Percentiles rank a stretch among this genome's conserved stretches.
Conservation (phyloP, 2,329 filamentous ascomycete genomes). For the Sporothrix variecibatus region DNA sequence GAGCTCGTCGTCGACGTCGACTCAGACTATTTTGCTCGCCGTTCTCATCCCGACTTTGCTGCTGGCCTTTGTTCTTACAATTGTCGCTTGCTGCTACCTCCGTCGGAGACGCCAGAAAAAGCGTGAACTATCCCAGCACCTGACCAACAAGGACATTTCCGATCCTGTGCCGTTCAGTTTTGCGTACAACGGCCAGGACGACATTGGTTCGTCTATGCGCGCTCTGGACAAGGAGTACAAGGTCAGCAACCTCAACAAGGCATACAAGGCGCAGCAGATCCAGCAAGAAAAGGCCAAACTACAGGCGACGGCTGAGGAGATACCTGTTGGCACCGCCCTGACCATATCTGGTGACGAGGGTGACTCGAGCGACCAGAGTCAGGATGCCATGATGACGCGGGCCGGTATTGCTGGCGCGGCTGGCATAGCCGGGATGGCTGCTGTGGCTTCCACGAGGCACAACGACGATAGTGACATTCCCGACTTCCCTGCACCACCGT, state of each 20-base stretch:
- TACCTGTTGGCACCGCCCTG: slow-evolving; percentile 22
- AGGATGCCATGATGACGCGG: not conserved
- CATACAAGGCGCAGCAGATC: slow-evolving; percentile 3
- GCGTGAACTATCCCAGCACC: slow-evolving; percentile 25
- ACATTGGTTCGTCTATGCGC: slow-evolving; percentile 29
- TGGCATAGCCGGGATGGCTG: not conserved
- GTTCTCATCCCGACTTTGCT: slow-evolving; percentile 48
- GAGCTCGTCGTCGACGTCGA: not conserved
- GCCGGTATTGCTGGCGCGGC: not conserved
- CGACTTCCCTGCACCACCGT: slow-evolving; percentile 28
- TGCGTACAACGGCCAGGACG: slow-evolving; percentile 33
- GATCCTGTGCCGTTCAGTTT: slow-evolving; percentile 38
- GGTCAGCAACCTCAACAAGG: slow-evolving; percentile 20
- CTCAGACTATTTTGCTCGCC: slow-evolving; percentile 44
- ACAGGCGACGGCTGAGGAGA: not conserved
- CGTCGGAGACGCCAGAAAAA: slow-evolving; percentile 35
- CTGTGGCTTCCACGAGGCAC: not conserved
- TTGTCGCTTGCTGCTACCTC: slow-evolving; percentile 35
- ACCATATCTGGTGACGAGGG: not conserved
- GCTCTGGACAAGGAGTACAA: slow-evolving; percentile 31
- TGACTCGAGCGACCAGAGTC: not conserved
- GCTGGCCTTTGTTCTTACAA: slow-evolving; percentile 39
- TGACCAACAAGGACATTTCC: slow-evolving; percentile 37
- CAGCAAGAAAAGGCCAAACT: slow-evolving; percentile 16
- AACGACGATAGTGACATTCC: slow-evolving; percentile 23